phyloP scores from a whole-genome alignment of 1,139 yeast genomes.

The Taphrina sp. region DNA sequence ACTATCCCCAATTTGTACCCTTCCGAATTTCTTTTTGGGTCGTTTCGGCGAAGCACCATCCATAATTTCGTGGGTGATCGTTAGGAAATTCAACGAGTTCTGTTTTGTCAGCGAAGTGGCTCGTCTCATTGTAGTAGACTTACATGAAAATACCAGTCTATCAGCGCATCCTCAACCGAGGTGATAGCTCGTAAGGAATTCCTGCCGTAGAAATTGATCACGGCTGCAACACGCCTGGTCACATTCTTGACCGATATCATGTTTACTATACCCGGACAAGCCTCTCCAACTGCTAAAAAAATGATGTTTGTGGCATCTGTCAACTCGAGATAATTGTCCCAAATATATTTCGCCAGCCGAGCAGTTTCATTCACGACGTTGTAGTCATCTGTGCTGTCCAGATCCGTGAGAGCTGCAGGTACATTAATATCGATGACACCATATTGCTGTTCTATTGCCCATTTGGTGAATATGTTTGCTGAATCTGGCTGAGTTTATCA shows the following conservation, averaged over 20 bases:
- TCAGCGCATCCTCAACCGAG: conserved; percentile 23
- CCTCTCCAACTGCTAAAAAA: conserved; percentile 85
- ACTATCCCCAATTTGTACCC: conserved; percentile 5
- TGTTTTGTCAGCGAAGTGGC: not conserved
- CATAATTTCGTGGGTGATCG: conserved; percentile 13
- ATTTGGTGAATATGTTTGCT: conserved; percentile 55
- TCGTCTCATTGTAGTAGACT: not conserved
- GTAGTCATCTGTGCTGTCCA: conserved; percentile 46
- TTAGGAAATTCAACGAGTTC: conserved; percentile 16
- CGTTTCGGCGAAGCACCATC: conserved; percentile 7
- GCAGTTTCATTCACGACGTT: conserved; percentile 66
- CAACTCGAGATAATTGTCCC: conserved; percentile 84
- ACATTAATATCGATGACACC: conserved; percentile 84
- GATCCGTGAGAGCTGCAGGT: conserved; percentile 48
- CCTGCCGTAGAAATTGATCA: conserved; percentile 25
- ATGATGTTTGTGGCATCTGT: conserved; percentile 63
- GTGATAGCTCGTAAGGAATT: conserved; percentile 18
- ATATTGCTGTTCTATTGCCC: conserved; percentile 58
- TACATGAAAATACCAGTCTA: conserved; percentile 30
- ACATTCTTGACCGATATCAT: conserved; percentile 48
- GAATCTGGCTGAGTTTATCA: conserved; percentile 61
- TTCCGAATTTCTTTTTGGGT: conserved; percentile 26
- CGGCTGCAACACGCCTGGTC: conserved; percentile 23
- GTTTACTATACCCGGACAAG: conserved; percentile 83
- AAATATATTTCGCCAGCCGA: conserved; percentile 70